Evolutionary conservation across 345 rosid species (phyloP), one percentile per base, ranked within the genome.

Genomic region (Psidium friedrichsthalianum): DNA sequence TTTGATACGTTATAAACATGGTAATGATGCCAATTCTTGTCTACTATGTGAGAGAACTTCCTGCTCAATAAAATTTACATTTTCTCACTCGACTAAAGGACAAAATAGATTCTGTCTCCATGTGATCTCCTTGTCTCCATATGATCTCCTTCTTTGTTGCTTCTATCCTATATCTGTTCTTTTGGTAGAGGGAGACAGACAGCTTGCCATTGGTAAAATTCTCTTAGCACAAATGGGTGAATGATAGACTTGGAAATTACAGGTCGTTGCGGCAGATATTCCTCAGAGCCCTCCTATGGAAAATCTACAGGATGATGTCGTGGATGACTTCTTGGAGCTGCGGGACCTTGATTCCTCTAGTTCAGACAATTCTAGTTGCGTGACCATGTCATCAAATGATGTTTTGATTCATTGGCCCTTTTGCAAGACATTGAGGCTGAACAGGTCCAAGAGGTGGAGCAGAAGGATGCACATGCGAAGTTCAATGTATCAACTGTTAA

Each of bases 291-390:
- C 56, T 85, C 88, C 49, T 21, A 85, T 84, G 42, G 91, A 87
- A 44, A 84, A 83, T 69, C 54, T 16, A 22, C 56, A 58, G 22
- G 93, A 51, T 83, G 78, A 36, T 82, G 7, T 82, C 29, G 69
- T 51, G 56, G 92, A 87, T 36, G 89, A 88, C 83, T 94, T 25
- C 90, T 59, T 94, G 88, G 95, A 93, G 86, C 51, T 92, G 86
- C 42, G 1, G 6, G 96, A 94, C 87, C 93, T 94, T 74, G 89
- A 74, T 80, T 89, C 93, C 54, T 94, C 94, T 11, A 89, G 91
- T 87, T 93, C 94, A 3, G 92, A 88, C 47, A 90, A 88, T 89
- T 94, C 96, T 11, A 94, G 95, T 64, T 87, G 92, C 64, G 0
- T 88, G 85, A 89, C 92, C 85, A 61, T 88, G 87, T 94, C 94